Evolutionary conservation across 306 rosid species (phyloP), one percentile per base, ranked within the genome.

Genomic region (Ammopiptanthus mongolicus): DNA sequence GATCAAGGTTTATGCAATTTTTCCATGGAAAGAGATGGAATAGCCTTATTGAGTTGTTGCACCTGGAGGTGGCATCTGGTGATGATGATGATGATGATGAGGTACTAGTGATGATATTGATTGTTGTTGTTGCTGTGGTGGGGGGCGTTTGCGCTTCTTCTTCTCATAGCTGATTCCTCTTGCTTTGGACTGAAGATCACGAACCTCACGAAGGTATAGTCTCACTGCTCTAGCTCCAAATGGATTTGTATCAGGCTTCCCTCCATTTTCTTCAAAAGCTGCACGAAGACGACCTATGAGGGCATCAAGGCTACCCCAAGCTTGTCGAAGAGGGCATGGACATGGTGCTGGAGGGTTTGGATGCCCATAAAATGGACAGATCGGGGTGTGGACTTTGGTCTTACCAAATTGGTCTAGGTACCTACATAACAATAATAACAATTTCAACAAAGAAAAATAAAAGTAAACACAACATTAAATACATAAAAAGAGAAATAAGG

Each of bases 251-350:
- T 96, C 99, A 0, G 97, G 94, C 60, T 92, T 90, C 14, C 99
- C 99, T 36, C 99, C 99, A 69, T 96, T 96, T 80, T 96, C 99
- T 62, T 96, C 99, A 17, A 90, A 96, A n/a, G 99, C 99, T 0
- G 99, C 99, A 1, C 99, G 81, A 2, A 96, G 87, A 14, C 99
- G 92, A 0, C 99, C 99, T 61, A 96, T 92, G 34, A 96, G 97
- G 0, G 99, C 98, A 12, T 96, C 99, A 8, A 96, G 96, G 76
- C 99, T 96, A 0, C 99, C 99, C 99, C 99, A 96, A 0, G 99
- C 99, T 73, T 96, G 99, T 10, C 97, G 71, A 2, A 96, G 92
- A 2, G 99, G 99, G 55, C 98, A 96, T 28, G 97, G 98, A 64
- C 99, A 96, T 17, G 99, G 98, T 0, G 98, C 99, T 1, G 99